These are phyloP conservation scores for Auxenochlorella pyrenoidosa DNA, from an alignment of 139 green algal species.

Conservation along the genomic window DNA sequence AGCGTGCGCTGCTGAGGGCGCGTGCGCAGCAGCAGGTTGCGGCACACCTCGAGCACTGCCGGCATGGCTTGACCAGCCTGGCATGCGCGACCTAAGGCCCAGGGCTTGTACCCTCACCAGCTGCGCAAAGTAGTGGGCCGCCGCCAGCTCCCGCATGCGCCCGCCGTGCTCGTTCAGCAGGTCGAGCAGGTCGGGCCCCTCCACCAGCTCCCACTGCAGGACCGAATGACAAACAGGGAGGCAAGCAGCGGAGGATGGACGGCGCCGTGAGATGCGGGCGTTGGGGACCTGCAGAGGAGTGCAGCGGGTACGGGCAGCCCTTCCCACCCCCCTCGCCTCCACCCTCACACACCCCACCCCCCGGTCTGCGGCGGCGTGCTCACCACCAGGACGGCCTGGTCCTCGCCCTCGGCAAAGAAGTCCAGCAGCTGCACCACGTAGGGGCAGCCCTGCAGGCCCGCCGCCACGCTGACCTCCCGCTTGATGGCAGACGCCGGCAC, in stretches of 20 bases:
- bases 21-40: too few species aligned
- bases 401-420: background rate
- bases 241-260: too few species aligned
- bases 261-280: too few species aligned
- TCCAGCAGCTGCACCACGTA: background rate
- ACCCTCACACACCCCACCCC: too few species aligned
- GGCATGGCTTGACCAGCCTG: background rate
- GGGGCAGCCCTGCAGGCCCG: background rate
- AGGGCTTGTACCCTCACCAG: too few species aligned
- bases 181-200: conserved; percentile 86
- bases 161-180: conserved; percentile 79
- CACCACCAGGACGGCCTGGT: background rate
- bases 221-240: too few species aligned
- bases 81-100: too few species aligned
- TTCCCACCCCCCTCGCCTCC: too few species aligned
- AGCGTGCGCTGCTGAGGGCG: background rate
- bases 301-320: background rate
- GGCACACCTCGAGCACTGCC: too few species aligned
- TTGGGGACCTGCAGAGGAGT: too few species aligned
- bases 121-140: conserved; percentile 78
- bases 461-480: background rate
- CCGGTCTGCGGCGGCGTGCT: background rate
- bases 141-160: conserved; percentile 67
- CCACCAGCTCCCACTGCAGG: conserved; percentile 84
- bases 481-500: too few species aligned